Percentiles rank a stretch among this genome's conserved stretches.
Conservation (phyloP, 225 moss, liverwort and hornwort genomes). For the Pseudisothecium myosuroides region DNA sequence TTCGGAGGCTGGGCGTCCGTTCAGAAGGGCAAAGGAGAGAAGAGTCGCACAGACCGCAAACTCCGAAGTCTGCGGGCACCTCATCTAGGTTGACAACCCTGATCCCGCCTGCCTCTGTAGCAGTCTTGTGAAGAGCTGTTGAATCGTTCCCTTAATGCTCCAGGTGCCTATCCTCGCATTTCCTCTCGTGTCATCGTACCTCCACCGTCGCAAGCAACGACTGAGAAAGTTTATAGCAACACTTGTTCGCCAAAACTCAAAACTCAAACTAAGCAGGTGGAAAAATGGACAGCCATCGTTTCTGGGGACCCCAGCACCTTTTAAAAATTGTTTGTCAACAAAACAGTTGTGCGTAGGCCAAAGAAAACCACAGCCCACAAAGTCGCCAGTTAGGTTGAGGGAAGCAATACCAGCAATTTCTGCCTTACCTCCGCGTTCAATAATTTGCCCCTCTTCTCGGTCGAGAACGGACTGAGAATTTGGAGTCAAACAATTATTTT, state of each 20-base stretch:
- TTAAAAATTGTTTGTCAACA: not conserved
- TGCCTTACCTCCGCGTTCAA: not conserved
- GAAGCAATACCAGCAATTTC: not conserved
- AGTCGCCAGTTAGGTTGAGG: conserved; percentile 5
- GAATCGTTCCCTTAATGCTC: not conserved
- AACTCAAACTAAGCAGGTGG: not conserved
- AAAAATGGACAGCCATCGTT: not conserved
- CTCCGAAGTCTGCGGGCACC: not conserved
- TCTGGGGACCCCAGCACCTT: not conserved
- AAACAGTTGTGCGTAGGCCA: not conserved
- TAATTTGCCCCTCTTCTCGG: not conserved
- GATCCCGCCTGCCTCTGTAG: not conserved
- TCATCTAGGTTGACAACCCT: not conserved
- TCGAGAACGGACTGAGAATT: not conserved
- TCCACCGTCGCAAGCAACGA: not conserved
- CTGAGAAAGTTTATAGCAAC: not conserved
- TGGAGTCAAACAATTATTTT: not conserved
- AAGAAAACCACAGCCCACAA: not conserved
- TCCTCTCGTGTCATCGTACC: not conserved
- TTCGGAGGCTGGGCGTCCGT: not conserved
- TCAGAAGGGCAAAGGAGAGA: not conserved
- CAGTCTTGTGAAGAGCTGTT: not conserved
- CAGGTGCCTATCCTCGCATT: not conserved
- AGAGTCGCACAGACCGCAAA: not conserved
- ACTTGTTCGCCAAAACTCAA: not conserved